Conservation (phyloP, 768 basidiomycete species). For the Dendrothele bispora region DNA sequence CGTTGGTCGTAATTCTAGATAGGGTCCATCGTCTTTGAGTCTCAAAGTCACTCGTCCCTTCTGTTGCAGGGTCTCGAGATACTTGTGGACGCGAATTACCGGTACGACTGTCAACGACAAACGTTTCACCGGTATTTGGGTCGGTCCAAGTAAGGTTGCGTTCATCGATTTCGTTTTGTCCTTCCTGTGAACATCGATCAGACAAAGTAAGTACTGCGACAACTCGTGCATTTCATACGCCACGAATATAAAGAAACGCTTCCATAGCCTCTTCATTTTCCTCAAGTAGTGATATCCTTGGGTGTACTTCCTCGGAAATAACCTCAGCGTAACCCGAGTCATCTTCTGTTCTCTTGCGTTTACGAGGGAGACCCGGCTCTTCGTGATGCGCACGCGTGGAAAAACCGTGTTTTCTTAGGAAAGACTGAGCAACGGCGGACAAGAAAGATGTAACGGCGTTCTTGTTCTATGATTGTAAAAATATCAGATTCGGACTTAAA, state of each 20-base stretch:
- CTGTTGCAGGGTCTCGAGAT: slow-evolving; percentile 35
- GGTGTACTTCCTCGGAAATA: neutral
- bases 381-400: slow-evolving; percentile 11
- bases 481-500: slow-evolving; percentile 12
- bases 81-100: slow-evolving; percentile 59
- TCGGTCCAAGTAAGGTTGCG: slow-evolving; percentile 59
- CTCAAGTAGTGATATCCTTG: too few species aligned
- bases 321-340: slow-evolving; percentile 36
- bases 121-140: slow-evolving; percentile 55
- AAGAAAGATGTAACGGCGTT: slow-evolving; percentile 56
- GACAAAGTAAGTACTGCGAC: slow-evolving; percentile 5
- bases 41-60: slow-evolving; percentile 62
- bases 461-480: slow-evolving; percentile 47
- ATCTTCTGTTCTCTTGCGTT: slow-evolving; percentile 48
- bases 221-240: slow-evolving; percentile 10
- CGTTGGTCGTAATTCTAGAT: slow-evolving; percentile 1
- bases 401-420: slow-evolving; percentile 68
- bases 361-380: slow-evolving; percentile 42
- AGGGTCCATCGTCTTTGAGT: slow-evolving; percentile 11
- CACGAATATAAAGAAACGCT: slow-evolving; percentile 5
- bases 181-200: slow-evolving; percentile 2
- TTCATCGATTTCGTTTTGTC: slow-evolving; percentile 29
- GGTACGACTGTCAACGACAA: slow-evolving; percentile 64
- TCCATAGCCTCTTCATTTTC: slow-evolving; percentile 4
- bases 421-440: slow-evolving; percentile 55